phyloP scores from a whole-genome alignment of 257 asterid species.

The Euphrasia confusa region DNA sequence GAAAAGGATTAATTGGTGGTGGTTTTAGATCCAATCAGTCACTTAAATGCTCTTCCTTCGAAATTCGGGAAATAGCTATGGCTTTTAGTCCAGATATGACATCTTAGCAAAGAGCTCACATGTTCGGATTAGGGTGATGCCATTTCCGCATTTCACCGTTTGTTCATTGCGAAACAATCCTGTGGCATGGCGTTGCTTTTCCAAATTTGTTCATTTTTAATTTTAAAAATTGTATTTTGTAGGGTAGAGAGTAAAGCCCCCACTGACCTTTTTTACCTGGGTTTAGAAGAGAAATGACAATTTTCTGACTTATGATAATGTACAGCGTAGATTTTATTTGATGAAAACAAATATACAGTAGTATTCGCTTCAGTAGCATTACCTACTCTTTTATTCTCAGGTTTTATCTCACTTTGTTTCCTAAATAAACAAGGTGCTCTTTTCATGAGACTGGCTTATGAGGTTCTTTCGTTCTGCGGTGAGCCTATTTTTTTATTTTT shows the following conservation, averaged over 20 bases:
- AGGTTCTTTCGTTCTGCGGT: slow-evolving; percentile 15
- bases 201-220: slow-evolving; percentile 42
- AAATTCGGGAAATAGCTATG: slow-evolving; percentile 26
- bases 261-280: slow-evolving; percentile 46
- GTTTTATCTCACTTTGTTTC: slow-evolving; percentile 14
- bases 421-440: slow-evolving; percentile 2
- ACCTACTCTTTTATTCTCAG: slow-evolving; percentile 22
- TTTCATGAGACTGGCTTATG: slow-evolving; percentile 12
- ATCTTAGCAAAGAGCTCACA: slow-evolving; percentile 35
- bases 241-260: slow-evolving; percentile 55
- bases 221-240: slow-evolving; percentile 49
- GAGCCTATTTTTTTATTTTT: background rate
- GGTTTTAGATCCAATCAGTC: slow-evolving; percentile 24
- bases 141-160: slow-evolving; percentile 29
- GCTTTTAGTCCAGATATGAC: slow-evolving; percentile 23
- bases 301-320: slow-evolving; percentile 34
- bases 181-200: slow-evolving; percentile 36
- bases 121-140: slow-evolving; percentile 31
- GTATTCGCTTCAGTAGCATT: slow-evolving; percentile 27
- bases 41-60: slow-evolving; percentile 19
- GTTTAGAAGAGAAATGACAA: slow-evolving; percentile 47
- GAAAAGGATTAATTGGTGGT: slow-evolving; percentile 30
- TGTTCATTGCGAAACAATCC: slow-evolving; percentile 34
- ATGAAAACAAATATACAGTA: slow-evolving; percentile 44
- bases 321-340: slow-evolving; percentile 60